A percentile compares a stretch with the other conserved stretches of the same genome.
These are phyloP conservation scores for Serendipita sp. DNA, from an alignment of 768 basidiomycete species.

Conservation along the genomic window DNA sequence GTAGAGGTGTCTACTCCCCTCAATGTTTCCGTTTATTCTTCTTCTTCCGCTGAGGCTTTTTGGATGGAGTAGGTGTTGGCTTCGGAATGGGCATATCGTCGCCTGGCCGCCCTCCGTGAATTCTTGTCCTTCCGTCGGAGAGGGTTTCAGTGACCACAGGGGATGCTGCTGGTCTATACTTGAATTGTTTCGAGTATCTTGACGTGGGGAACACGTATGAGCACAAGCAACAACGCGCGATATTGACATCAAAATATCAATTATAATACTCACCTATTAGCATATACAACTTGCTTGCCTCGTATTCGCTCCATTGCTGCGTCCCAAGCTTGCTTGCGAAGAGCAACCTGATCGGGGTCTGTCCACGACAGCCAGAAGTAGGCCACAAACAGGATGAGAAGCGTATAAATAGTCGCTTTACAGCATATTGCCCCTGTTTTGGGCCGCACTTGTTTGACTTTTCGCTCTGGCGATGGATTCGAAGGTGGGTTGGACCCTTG, in stretches of 20 bases:
- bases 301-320: not conserved
- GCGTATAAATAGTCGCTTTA: not conserved
- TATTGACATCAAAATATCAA: not conserved
- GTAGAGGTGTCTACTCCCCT: not conserved
- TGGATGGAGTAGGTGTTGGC: not conserved
- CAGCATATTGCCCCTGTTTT: not conserved
- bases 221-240: not conserved
- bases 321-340: constrained; percentile 4
- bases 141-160: constrained; percentile 66
- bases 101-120: constrained; percentile 53
- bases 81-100: constrained; percentile 12
- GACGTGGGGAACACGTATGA: not conserved
- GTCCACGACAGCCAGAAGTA: constrained; percentile 6
- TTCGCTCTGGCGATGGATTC: too few species aligned
- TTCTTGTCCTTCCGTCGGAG: constrained; percentile 47
- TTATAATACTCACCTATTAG: not conserved
- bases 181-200: constrained; percentile 73
- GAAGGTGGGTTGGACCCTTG: too few species aligned
- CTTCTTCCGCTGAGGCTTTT: not conserved
- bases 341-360: not conserved
- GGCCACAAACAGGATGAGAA: not conserved
- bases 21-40: not conserved
- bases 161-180: constrained; percentile 71
- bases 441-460: too few species aligned
- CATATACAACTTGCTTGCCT: not conserved